Base-by-base conservation (phyloP, 331 rosid species). In the Quercus phellos region DNA sequence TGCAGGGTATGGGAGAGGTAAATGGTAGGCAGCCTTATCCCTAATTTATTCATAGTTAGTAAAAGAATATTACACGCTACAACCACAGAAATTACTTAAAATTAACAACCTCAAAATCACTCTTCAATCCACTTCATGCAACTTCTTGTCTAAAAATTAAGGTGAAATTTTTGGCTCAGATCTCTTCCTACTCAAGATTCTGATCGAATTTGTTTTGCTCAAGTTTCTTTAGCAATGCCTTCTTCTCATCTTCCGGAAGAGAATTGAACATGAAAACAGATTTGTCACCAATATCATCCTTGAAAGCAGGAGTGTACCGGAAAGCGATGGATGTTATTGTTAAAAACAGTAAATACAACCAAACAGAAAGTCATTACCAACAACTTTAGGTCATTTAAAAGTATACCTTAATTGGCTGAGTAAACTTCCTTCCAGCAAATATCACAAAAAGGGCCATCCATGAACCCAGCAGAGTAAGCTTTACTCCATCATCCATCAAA, bases 211-310 rank as follows among this genome's bases (percentile, higher is more conserved):
- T 82, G 53, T 81, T 87, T 78, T 84, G 92, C 77, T 92, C 91
- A 35, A 94, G 84, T 86, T 90, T 90, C 80, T 85, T 82, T 60
- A 90, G 73, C 89, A 92, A 85, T 50, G 86, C 83, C 80, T 74
- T 77, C 88, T 84, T 92, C 74, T 94, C 90, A 32, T 88, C 87
- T 38, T 87, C 96, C 2, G 70, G 73, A 46, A 92, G 89, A 68
- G 97, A 80, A 67, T 89, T 85, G 88, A 94, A 94, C 77, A 80
- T 79, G 89, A 92, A 94, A 68, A 94, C 97, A 14, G 97, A 92
- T 81, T 92, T 94, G 85, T 94, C 99, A 4, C 99, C 97, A 16
- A 90, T 90, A 84, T 94, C 99, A 86, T 90, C 99, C 97, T 94
- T 79, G 73, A 72, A 66, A 73, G 63, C 51, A 75, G 1, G 10